phyloP scores from a whole-genome alignment of 208 protist genomes.

The Borovskyia barvae region DNA sequence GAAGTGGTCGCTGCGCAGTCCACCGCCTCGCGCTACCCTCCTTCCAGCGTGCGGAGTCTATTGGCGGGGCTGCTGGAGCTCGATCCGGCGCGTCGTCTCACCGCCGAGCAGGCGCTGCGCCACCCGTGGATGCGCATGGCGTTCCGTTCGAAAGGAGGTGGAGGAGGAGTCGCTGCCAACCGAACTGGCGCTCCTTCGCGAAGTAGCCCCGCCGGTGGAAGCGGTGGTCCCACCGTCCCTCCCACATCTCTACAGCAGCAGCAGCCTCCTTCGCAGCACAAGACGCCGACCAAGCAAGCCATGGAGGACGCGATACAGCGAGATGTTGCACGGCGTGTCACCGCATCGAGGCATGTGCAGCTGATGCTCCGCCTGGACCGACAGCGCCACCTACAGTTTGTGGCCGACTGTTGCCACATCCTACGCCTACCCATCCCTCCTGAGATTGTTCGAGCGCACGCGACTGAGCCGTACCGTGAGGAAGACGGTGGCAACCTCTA shows the following conservation, averaged over 20 bases:
- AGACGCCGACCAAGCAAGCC: conserved; percentile 10
- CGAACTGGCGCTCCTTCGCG: conserved; percentile 11
- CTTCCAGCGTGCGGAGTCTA: conserved; percentile 52
- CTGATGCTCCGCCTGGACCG: conserved; percentile 50
- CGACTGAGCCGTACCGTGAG: conserved; percentile 22
- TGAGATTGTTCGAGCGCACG: conserved; percentile 43
- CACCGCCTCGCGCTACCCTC: conserved; percentile 11
- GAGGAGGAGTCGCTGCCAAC: not conserved
- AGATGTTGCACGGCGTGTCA: conserved; percentile 51
- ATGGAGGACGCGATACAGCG: conserved; percentile 51
- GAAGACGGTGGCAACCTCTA: not conserved
- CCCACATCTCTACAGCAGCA: not conserved
- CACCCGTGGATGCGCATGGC: conserved; percentile 67
- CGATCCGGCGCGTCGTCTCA: conserved; percentile 56
- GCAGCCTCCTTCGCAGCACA: not conserved
- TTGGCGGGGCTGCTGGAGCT: conserved; percentile 56
- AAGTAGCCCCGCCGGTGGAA: conserved; percentile 2
- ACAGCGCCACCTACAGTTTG: conserved; percentile 79
- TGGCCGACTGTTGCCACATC: conserved; percentile 71
- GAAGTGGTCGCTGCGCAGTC: not conserved
- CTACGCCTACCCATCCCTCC: conserved; percentile 52
- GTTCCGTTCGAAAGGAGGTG: conserved; percentile 31
- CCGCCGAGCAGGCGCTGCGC: conserved; percentile 58
- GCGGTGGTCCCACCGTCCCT: not conserved
- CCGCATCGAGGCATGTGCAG: conserved; percentile 44